A percentile compares a stretch with the other conserved stretches of the same genome.
These are phyloP conservation scores for Naganishia cerealis DNA, from an alignment of 1,284 basidiomycete species.

Conservation along the genomic window DNA sequence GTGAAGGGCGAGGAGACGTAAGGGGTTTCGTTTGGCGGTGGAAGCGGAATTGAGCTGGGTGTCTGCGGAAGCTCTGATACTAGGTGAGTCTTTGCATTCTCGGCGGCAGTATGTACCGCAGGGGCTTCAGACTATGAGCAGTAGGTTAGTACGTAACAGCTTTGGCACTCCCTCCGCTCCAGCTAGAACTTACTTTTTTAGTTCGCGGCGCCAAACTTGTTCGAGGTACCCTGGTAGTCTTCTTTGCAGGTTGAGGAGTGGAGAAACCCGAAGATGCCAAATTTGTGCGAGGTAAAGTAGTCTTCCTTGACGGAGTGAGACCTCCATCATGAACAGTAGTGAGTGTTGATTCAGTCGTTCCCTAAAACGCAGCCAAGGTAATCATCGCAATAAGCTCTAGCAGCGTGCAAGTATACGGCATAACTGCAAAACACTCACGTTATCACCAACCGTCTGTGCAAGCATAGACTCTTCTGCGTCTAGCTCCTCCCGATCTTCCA, in stretches of 20 bases:
- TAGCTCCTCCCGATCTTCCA: constrained; percentile 28
- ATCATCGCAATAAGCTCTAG: background rate
- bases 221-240: constrained; percentile 22
- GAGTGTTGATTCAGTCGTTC: background rate
- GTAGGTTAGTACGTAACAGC: background rate
- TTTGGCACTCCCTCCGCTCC: constrained; percentile 4
- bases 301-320: background rate
- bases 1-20: constrained; percentile 30
- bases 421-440: background rate
- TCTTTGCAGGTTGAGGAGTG: constrained; percentile 28
- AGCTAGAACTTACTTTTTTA: constrained; percentile 7
- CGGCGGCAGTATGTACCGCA: background rate
- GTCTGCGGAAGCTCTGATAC: constrained; percentile 9
- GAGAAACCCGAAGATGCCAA: constrained; percentile 1
- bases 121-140: constrained; percentile 3
- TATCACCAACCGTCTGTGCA: background rate
- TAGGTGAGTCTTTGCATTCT: background rate
- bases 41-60: constrained; percentile 40
- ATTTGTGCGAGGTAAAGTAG: background rate
- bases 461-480: constrained; percentile 13
- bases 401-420: background rate
- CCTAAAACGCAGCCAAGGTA: background rate
- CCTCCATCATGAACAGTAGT: background rate
- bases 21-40: constrained; percentile 37
- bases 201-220: constrained; percentile 32